Evolutionary conservation across 352 stramenopile genomes (phyloP), one percentile per base, ranked within the genome.

Genomic region (Pythium myriotylum): DNA sequence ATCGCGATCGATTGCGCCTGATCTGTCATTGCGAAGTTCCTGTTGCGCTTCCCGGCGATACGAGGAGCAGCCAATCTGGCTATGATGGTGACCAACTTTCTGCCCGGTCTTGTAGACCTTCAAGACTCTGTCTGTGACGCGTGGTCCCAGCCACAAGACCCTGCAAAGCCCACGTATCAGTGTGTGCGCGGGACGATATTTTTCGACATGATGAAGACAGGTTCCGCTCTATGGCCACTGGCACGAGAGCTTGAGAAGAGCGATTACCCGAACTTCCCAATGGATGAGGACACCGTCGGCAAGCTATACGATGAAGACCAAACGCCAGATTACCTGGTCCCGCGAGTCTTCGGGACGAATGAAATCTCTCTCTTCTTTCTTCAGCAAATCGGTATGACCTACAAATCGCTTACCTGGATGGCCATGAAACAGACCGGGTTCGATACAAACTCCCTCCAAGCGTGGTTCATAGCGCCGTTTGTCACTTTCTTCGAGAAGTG

Each of bases 1-100:
- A 27, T 72, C n/a, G 70, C 73, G 1, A 76, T 76, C 24, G 45
- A 72, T 6, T 48, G 37, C 22, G 69, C 61, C 0, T 45, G 16
- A 0, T 49, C 60, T 0, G 54, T 74, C 10, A 72, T 69, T 2
- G 53, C 59, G 14, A 48, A 29, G 27, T 42, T 77, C 8, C 60
- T 71, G 57, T 37, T 69, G 19, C 47, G 43, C 3, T 71, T 67
- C 24, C 67, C 67, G 6, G 35, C 53, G 9, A 58, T 76, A 10
- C 20, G 56, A 16, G 48, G 58, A 0, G 65, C 50, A 0, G 37
- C 65, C n/a, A 65, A 74, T 27, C 37, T 76, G 23, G 19, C 27
- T 23, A 49, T n/a, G 35, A 29, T 56, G 49, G 43, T 56, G 19
- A 13, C 32, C 23, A 39, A 27, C 6, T 27, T 17, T 26, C 16